Conservation (phyloP, 805 yeast species). For the Metschnikowia reukaufii region DNA sequence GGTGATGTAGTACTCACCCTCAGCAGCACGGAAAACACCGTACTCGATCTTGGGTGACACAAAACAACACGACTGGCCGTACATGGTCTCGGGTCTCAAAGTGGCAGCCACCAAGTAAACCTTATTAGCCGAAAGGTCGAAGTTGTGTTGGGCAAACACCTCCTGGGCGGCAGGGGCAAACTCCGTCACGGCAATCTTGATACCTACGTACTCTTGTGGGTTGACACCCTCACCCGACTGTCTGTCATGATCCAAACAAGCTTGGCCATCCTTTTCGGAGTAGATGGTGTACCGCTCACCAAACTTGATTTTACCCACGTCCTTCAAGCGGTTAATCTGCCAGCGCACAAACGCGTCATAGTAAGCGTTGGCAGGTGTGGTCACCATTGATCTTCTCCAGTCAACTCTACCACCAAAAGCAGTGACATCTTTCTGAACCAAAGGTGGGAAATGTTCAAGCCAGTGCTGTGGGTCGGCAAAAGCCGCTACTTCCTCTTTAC, state of each 20-base stretch:
- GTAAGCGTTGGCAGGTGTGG: conserved; percentile 94
- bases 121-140: conserved; percentile 55
- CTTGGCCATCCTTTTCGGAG: conserved; percentile 97
- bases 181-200: conserved; percentile 75
- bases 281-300: conserved; percentile 98
- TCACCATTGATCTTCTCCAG: conserved; percentile 95
- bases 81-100: conserved; percentile 98
- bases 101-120: conserved; percentile 92
- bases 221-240: conserved; percentile 94
- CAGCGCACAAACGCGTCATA: conserved; percentile 89
- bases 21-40: conserved; percentile 86
- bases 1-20: conserved; percentile 71
- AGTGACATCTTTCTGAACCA: conserved; percentile 77
- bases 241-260: conserved; percentile 99
- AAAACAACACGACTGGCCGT: conserved; percentile 97
- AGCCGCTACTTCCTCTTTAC: conserved; percentile 75
- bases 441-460: conserved; percentile 89
- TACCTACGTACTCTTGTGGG: conserved; percentile 94
- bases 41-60: conserved; percentile 93
- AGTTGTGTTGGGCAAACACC: conserved; percentile 48
- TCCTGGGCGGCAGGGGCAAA: conserved; percentile 58
- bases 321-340: conserved; percentile 90
- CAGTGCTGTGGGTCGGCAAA: conserved; percentile 93
- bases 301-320: conserved; percentile 86
- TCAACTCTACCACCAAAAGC: conserved; percentile 90